Percentiles rank a stretch among this genome's conserved stretches.
phyloP scores from a whole-genome alignment of 306 rosid genomes.

The Quercus variabilis region DNA sequence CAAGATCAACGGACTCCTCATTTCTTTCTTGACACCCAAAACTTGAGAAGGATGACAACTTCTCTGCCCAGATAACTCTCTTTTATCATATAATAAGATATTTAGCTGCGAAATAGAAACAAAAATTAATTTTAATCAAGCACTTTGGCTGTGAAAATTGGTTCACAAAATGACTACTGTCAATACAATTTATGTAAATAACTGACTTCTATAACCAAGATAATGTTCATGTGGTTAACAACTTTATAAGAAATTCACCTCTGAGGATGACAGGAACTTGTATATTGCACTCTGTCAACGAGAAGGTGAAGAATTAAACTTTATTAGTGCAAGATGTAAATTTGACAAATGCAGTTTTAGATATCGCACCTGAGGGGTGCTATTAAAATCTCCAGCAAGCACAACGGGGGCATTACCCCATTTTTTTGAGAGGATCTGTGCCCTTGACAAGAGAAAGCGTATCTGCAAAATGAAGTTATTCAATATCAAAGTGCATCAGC shows the following conservation, averaged over 20 bases:
- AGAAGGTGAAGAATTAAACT: constrained; percentile 14
- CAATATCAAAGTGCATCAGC: constrained; percentile 8
- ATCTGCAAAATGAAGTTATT: constrained; percentile 45
- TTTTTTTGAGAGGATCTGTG: constrained; percentile 59
- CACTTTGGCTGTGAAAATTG: constrained; percentile 1
- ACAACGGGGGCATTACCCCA: constrained; percentile 78
- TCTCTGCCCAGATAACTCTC: constrained; percentile 79
- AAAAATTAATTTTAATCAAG: constrained; percentile 23
- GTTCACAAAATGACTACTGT: constrained; percentile 13
- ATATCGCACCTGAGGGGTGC: constrained; percentile 72
- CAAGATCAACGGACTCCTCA: constrained; percentile 33
- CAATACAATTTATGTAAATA: background rate
- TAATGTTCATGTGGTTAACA: constrained; percentile 13
- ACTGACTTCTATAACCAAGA: constrained; percentile 22
- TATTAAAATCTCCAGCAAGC: constrained; percentile 85
- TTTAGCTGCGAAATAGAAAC: constrained; percentile 54
- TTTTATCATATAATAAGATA: constrained; percentile 58
- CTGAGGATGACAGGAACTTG: constrained; percentile 76
- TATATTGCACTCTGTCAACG: constrained; percentile 84
- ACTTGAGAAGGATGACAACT: constrained; percentile 72
- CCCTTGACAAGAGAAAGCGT: constrained; percentile 68
- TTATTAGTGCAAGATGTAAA: constrained; percentile 2
- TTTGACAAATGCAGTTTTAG: constrained; percentile 9
- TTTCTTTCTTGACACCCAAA: constrained; percentile 46
- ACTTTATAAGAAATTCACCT: constrained; percentile 47